phyloP scores from a whole-genome alignment of 1,139 yeast genomes.

The Chernovozyma aurita region DNA sequence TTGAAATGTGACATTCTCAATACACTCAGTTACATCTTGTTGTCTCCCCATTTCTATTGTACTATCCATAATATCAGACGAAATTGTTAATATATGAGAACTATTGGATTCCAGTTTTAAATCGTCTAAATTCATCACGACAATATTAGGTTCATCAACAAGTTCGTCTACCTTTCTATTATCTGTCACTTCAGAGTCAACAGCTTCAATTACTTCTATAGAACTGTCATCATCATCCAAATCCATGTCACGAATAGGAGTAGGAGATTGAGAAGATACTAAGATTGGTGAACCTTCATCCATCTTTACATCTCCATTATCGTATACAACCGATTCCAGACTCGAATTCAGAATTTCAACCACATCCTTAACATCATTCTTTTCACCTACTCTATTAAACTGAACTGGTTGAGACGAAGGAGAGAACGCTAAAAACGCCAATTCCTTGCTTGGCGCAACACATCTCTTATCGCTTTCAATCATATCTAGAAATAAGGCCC shows the following conservation, averaged over 20 bases:
- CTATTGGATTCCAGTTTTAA: not conserved
- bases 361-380: conserved; percentile 8
- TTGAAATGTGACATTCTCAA: conserved; percentile 90
- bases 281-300: conserved; percentile 8
- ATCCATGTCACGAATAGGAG: conserved; percentile 5
- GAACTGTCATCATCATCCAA: conserved; percentile 4
- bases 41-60: conserved; percentile 83
- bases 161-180: not conserved
- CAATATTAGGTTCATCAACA: not conserved
- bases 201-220: conserved; percentile 7
- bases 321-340: conserved; percentile 8
- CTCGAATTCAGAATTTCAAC: conserved; percentile 9
- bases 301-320: conserved; percentile 3
- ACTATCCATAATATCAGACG: conserved; percentile 62
- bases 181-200: not conserved
- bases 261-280: conserved; percentile 12
- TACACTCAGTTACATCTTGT: conserved; percentile 96
- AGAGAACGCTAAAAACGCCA: conserved; percentile 84
- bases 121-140: too few species aligned
- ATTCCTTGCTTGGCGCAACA: conserved; percentile 76
- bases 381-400: conserved; percentile 28
- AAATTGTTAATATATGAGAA: conserved; percentile 23
- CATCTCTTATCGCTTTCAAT: conserved; percentile 58
- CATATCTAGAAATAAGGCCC: conserved; percentile 66
- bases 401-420: conserved; percentile 67